These are phyloP conservation scores for Colletotrichum tropicale DNA, from an alignment of 2,329 filamentous ascomycete species.

Conservation along the genomic window DNA sequence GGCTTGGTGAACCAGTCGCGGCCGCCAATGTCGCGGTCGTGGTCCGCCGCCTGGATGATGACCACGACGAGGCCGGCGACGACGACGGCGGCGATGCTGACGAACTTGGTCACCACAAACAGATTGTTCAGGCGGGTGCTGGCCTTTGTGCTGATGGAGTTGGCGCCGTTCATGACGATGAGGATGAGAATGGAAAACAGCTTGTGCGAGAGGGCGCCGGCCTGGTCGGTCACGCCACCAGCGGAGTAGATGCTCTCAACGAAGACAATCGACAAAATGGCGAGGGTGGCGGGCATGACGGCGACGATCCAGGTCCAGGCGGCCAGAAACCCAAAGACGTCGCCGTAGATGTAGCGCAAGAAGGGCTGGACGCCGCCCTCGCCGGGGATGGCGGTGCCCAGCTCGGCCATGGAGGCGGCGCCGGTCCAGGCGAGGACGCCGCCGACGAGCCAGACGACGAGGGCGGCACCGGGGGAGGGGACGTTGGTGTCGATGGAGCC, in stretches of 20 bases:
- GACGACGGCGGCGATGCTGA: conserved; percentile 52
- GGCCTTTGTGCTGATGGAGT: conserved; percentile 60
- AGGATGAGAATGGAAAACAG: conserved; percentile 54
- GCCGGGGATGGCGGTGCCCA: conserved; percentile 66
- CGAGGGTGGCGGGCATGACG: conserved; percentile 68
- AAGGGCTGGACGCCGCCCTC: conserved; percentile 69
- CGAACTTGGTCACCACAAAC: conserved; percentile 60
- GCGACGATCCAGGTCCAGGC: conserved; percentile 71
- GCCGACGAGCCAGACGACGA: conserved; percentile 66
- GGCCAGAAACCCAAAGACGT: conserved; percentile 65
- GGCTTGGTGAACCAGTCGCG: conserved; percentile 55
- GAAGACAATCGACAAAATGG: conserved; percentile 69
- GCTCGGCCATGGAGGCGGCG: conserved; percentile 64
- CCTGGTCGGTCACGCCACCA: conserved; percentile 48
- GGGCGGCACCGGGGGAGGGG: conserved; percentile 61
- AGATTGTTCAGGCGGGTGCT: conserved; percentile 60
- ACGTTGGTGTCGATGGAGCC: conserved; percentile 68
- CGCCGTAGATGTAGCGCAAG: conserved; percentile 64
- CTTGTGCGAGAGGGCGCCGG: conserved; percentile 50
- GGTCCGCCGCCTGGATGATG: conserved; percentile 40
- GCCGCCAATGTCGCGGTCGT: conserved; percentile 44
- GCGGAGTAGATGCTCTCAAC: conserved; percentile 64
- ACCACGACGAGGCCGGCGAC: conserved; percentile 53
- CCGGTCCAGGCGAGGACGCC: conserved; percentile 69
- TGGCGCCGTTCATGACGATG: conserved; percentile 51